Evolutionary conservation across 176 grass and related monocot species (phyloP).

Genomic region (Poa annua): DNA sequence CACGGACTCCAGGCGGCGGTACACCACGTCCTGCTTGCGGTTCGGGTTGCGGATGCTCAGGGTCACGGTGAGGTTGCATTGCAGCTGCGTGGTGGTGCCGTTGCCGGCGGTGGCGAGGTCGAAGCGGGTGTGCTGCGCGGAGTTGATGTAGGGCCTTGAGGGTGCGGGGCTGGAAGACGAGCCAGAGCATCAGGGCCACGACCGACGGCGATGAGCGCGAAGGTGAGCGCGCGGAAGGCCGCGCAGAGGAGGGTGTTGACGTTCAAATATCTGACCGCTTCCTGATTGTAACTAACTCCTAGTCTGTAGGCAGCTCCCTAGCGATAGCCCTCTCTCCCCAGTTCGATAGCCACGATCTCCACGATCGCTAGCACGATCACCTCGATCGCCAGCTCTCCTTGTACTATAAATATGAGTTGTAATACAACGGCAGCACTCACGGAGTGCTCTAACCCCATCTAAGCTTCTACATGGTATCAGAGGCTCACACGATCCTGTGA

Average conservation of each 20-base stretch:
- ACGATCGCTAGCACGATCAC: too few species aligned
- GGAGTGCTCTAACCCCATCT: too few species aligned
- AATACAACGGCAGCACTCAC: too few species aligned
- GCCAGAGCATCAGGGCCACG: slow-evolving; percentile 52
- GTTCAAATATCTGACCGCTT: too few species aligned
- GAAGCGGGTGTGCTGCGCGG: slow-evolving; percentile 55
- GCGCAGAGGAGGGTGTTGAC: slow-evolving; percentile 27
- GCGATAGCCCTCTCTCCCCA: too few species aligned
- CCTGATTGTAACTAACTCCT: too few species aligned
- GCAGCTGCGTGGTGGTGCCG: slow-evolving; percentile 3
- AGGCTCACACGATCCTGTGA: too few species aligned
- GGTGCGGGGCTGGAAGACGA: slow-evolving; percentile 56
- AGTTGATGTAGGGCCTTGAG: slow-evolving; percentile 50
- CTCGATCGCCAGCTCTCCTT: too few species aligned
- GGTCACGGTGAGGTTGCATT: slow-evolving; percentile 47
- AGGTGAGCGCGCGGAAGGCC: slow-evolving; percentile 34
- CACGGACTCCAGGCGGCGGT: slow-evolving; percentile 47
- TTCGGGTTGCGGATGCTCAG: slow-evolving; percentile 67
- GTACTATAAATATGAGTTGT: too few species aligned
- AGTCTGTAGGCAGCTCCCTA: too few species aligned
- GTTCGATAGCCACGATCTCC: too few species aligned
- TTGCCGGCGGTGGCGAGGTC: slow-evolving; percentile 28
- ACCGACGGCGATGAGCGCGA: slow-evolving; percentile 46
- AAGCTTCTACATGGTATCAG: too few species aligned
- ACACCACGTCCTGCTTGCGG: slow-evolving; percentile 51